A percentile compares a stretch with the other conserved stretches of the same genome.
Conservation (phyloP, 306 rosid species). For the Clitoria ternatea region DNA sequence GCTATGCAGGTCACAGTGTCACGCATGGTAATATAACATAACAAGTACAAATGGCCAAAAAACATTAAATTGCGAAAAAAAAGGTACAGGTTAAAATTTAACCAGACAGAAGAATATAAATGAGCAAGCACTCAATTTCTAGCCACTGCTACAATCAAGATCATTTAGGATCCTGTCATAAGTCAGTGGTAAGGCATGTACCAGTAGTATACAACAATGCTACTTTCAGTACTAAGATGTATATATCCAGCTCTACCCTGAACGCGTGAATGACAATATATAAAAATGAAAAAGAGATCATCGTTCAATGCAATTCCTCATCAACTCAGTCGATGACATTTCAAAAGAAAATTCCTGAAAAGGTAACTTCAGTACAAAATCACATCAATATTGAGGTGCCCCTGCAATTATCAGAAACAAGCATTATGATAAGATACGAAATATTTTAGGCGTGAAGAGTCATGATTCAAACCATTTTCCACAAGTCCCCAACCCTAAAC, state of each 20-base stretch:
- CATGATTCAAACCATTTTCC: background rate
- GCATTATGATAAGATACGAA: background rate
- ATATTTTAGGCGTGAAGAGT: background rate
- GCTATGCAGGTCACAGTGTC: background rate
- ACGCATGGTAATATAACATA: background rate
- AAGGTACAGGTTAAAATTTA: background rate
- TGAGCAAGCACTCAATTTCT: constrained; percentile 26
- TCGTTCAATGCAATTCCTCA: constrained; percentile 16
- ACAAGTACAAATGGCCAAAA: background rate
- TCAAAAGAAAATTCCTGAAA: constrained; percentile 12
- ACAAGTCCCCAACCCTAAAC: background rate
- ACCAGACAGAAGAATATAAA: constrained; percentile 27
- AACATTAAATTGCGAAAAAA: background rate
- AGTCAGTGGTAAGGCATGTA: constrained; percentile 27
- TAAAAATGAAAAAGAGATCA: constrained; percentile 7
- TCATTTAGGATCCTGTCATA: constrained; percentile 21
- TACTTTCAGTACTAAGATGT: constrained; percentile 32
- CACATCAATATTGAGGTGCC: constrained; percentile 9
- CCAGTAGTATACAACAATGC: constrained; percentile 44
- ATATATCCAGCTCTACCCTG: constrained; percentile 32
- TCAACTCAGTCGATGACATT: constrained; percentile 9
- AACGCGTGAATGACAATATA: constrained; percentile 21
- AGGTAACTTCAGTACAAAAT: constrained; percentile 24
- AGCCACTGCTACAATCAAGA: constrained; percentile 32
- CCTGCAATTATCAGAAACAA: constrained; percentile 32